A percentile compares a stretch with the other conserved stretches of the same genome.
phyloP scores from a whole-genome alignment of 257 asterid species.

The Asclepias syriaca region DNA sequence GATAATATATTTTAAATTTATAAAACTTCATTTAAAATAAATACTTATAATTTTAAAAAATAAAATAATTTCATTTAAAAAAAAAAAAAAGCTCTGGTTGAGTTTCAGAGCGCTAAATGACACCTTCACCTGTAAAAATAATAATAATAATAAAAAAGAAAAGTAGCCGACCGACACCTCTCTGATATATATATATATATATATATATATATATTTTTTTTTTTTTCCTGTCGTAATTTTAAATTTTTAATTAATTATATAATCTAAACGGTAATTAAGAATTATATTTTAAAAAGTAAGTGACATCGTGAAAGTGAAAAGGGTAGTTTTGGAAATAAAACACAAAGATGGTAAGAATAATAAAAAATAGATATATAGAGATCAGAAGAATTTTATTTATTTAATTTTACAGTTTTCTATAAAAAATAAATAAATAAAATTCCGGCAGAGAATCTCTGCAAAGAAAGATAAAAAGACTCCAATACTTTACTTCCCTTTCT shows the following conservation, averaged over 20 bases:
- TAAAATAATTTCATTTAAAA: too few relatives aligned
- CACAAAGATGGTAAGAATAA: conserved; percentile 17
- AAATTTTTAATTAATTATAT: too few relatives aligned
- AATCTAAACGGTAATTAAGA: too few relatives aligned
- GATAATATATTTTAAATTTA: neutral
- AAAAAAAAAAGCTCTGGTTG: neutral
- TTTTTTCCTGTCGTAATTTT: too few relatives aligned
- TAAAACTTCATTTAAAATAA: too few relatives aligned
- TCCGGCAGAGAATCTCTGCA: conserved; percentile 49
- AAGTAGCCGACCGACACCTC: conserved; percentile 28
- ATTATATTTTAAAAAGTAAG: too few relatives aligned
- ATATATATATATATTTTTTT: too few relatives aligned
- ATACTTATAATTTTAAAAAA: too few relatives aligned
- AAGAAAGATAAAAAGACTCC: conserved; percentile 20
- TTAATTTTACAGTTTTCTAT: conserved; percentile 16
- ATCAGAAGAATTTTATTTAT: too few relatives aligned
- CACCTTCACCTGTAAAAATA: neutral
- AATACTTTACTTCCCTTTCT: neutral
- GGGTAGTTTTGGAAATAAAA: conserved; percentile 27
- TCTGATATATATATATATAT: too few relatives aligned
- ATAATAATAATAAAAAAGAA: neutral
- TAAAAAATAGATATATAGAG: neutral
- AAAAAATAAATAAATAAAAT: conserved; percentile 13
- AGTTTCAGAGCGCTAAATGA: conserved; percentile 18
- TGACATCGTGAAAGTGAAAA: neutral